Conservation (phyloP, 2,329 filamentous ascomycete genomes). For the Penicillium sp. region DNA sequence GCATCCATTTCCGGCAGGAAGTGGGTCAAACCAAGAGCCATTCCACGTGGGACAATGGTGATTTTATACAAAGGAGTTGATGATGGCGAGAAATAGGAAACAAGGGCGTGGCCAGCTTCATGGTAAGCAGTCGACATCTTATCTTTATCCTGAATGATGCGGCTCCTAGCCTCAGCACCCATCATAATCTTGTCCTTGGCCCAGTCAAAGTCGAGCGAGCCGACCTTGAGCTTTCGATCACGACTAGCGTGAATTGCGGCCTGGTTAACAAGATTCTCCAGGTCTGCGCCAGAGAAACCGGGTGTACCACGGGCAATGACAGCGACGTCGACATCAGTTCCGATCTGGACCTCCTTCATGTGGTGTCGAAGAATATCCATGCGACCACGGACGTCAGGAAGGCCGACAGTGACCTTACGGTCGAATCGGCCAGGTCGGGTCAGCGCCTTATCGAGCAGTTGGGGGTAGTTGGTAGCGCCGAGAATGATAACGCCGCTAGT, state of each 20-base stretch:
- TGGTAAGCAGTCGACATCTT: slow-evolving; percentile 96
- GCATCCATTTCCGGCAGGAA: slow-evolving; percentile 90
- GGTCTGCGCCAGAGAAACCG: slow-evolving; percentile 90
- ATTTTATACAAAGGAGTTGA: slow-evolving; percentile 90
- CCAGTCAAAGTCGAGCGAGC: slow-evolving; percentile 87
- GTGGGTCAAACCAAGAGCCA: slow-evolving; percentile 82
- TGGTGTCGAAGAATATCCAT: slow-evolving; percentile 93
- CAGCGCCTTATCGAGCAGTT: slow-evolving; percentile 90
- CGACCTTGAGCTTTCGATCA: slow-evolving; percentile 74
- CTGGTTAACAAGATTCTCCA: slow-evolving; percentile 97
- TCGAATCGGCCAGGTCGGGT: slow-evolving; percentile 95
- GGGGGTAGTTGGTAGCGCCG: slow-evolving; percentile 93
- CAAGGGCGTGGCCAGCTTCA: slow-evolving; percentile 92
- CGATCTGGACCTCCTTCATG: slow-evolving; percentile 84
- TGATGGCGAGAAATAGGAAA: slow-evolving; percentile 79
- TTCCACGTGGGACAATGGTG: slow-evolving; percentile 90
- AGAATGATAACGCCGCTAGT: slow-evolving; percentile 94
- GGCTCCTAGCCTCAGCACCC: slow-evolving; percentile 88
- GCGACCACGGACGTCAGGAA: slow-evolving; percentile 91
- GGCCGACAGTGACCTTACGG: slow-evolving; percentile 82
- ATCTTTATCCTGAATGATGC: slow-evolving; percentile 89
- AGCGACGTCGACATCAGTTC: slow-evolving; percentile 78
- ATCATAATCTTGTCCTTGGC: slow-evolving; percentile 98
- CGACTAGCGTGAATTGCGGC: slow-evolving; percentile 94
- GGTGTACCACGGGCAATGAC: slow-evolving; percentile 84